These are phyloP conservation scores for Tuber melanosporum DNA, from an alignment of 495 filamentous ascomycete species.

Conservation along the genomic window DNA sequence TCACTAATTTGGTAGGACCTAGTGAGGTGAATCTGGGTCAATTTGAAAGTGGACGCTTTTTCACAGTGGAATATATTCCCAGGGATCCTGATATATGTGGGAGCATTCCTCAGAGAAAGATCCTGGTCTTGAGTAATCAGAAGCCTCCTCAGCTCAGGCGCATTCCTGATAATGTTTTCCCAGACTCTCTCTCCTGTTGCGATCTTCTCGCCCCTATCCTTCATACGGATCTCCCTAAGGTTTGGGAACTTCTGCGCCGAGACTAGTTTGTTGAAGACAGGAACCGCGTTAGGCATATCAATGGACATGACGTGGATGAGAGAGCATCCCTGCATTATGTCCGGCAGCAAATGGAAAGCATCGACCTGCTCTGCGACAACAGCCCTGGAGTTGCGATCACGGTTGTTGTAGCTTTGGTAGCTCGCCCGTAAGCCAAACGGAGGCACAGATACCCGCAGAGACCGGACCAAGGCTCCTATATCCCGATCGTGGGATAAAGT, in stretches of 20 bases:
- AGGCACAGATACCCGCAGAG: not conserved
- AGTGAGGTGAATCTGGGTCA: conserved; percentile 33
- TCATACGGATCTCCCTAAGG: conserved; percentile 34
- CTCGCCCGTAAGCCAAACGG: not conserved
- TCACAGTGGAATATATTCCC: conserved; percentile 5
- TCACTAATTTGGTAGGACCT: conserved; percentile 33
- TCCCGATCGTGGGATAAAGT: conserved; percentile 7
- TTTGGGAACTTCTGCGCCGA: conserved; percentile 18
- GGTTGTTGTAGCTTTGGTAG: conserved; percentile 5
- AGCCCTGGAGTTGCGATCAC: not conserved
- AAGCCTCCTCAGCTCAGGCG: conserved; percentile 33
- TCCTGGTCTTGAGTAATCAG: conserved; percentile 18
- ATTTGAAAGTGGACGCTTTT: not conserved
- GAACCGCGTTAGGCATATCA: not conserved
- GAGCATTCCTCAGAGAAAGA: conserved; percentile 30
- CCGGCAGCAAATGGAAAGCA: not conserved
- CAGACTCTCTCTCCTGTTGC: conserved; percentile 12
- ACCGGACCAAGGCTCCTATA: not conserved
- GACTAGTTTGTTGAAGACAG: not conserved
- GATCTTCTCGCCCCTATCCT: conserved; percentile 30
- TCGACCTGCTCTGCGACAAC: not conserved
- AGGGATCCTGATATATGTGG: conserved; percentile 20
- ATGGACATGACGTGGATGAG: not conserved
- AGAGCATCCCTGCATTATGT: not conserved
- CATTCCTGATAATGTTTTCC: conserved; percentile 22